These are phyloP conservation scores for Immersiella caudata DNA, from an alignment of 495 filamentous ascomycete genomes.

Conservation along the genomic window DNA sequence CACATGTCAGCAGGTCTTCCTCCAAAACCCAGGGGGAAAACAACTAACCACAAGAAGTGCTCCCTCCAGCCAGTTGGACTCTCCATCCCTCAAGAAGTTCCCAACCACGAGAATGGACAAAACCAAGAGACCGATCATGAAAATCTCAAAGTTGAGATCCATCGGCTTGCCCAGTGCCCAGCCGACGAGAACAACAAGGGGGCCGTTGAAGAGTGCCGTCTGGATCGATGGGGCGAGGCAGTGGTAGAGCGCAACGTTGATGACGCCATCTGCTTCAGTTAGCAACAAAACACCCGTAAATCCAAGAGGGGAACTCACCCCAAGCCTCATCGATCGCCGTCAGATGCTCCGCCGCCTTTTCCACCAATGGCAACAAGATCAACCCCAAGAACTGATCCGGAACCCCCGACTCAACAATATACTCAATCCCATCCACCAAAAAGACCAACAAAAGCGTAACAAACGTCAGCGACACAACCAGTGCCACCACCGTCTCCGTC, in stretches of 20 bases:
- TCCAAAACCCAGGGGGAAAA: not conserved
- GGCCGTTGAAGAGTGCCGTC: constrained; percentile 83
- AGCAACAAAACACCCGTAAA: not conserved
- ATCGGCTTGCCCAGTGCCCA: constrained; percentile 71
- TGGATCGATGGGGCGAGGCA: constrained; percentile 83
- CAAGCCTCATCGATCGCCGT: constrained; percentile 88
- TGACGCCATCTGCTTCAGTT: constrained; percentile 44
- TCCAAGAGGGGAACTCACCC: constrained; percentile 51
- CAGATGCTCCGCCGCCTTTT: constrained; percentile 86
- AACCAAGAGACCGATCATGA: constrained; percentile 81
- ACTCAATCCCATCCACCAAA: constrained; percentile 75
- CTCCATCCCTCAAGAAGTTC: constrained; percentile 74
- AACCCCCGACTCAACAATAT: constrained; percentile 66
- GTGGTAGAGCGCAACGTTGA: constrained; percentile 87
- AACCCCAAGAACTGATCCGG: constrained; percentile 78
- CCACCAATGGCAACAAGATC: constrained; percentile 77
- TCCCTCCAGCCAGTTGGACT: constrained; percentile 77
- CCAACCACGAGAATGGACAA: constrained; percentile 81
- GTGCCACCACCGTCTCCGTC: constrained; percentile 68
- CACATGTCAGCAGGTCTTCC: not conserved
- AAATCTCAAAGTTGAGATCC: constrained; percentile 82
- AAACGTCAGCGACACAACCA: constrained; percentile 64
- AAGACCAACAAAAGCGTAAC: constrained; percentile 81
- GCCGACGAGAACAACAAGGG: constrained; percentile 76
- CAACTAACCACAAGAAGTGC: constrained; percentile 60